Evolutionary conservation across 108 stramenopile genomes (phyloP).

Genomic region (Stephanodiscus triporus): DNA sequence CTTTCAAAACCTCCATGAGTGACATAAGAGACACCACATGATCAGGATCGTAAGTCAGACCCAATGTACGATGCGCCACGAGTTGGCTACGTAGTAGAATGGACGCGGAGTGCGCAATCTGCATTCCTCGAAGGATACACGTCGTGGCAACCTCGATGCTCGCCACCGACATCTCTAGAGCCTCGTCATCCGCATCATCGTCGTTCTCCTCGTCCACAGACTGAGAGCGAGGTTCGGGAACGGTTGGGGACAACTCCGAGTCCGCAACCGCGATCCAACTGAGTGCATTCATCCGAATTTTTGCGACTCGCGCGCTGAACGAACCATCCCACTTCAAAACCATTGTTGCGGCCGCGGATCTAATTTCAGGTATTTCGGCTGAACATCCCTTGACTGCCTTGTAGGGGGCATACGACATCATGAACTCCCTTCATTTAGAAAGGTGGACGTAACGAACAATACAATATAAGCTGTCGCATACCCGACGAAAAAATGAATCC

Average conservation of each 20-base stretch:
- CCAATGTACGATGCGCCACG: conserved; percentile 39
- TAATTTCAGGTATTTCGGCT: conserved; percentile 36
- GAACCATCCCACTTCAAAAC: conserved; percentile 47
- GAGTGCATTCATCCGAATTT: conserved; percentile 36
- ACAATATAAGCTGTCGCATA: not conserved
- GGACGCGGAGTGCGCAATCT: conserved; percentile 47
- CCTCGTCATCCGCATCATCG: conserved; percentile 9
- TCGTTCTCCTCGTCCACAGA: conserved; percentile 12
- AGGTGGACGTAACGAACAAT: not conserved
- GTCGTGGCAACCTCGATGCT: conserved; percentile 40
- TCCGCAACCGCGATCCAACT: conserved; percentile 44
- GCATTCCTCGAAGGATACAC: conserved; percentile 50
- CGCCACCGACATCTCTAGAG: conserved; percentile 23
- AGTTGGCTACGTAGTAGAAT: conserved; percentile 48
- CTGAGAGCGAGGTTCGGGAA: conserved; percentile 6
- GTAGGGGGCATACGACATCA: conserved; percentile 52
- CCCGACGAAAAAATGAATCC: not conserved
- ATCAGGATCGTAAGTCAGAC: conserved; percentile 19
- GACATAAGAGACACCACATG: conserved; percentile 33
- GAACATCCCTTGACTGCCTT: conserved; percentile 50
- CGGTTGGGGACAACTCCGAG: conserved; percentile 39
- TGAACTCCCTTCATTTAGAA: conserved; percentile 36
- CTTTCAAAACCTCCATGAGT: conserved; percentile 48
- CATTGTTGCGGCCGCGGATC: conserved; percentile 26
- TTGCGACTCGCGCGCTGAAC: conserved; percentile 24